phyloP scores from a whole-genome alignment of 768 basidiomycete genomes.

The Xerocomellus intermedius region DNA sequence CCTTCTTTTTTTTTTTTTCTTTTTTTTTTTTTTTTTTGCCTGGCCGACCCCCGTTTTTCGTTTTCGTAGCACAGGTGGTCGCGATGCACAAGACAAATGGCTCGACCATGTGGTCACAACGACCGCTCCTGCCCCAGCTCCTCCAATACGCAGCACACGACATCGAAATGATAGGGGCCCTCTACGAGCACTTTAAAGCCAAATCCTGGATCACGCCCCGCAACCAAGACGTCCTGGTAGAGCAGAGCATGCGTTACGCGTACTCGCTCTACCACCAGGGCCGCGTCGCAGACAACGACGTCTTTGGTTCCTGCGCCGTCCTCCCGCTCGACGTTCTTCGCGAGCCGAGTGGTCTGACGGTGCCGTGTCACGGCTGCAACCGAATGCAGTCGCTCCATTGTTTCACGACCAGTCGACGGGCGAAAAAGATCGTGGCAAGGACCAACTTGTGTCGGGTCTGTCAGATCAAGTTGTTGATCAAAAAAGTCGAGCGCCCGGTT shows the following conservation, averaged over 20 bases:
- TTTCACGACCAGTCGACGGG: slow-evolving; percentile 18
- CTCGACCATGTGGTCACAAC: slow-evolving; percentile 32
- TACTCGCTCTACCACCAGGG: slow-evolving; percentile 29
- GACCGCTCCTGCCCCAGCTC: slow-evolving; percentile 38
- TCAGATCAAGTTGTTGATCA: slow-evolving; percentile 32
- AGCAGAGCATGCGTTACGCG: slow-evolving; percentile 31
- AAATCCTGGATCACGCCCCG: slow-evolving; percentile 21
- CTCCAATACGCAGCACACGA: slow-evolving; percentile 44
- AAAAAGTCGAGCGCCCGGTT: slow-evolving; percentile 18
- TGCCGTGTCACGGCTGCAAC: slow-evolving; percentile 26
- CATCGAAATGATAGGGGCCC: slow-evolving; percentile 37
- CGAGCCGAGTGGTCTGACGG: slow-evolving; percentile 25
- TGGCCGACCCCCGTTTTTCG: neutral
- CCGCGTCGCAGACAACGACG: slow-evolving; percentile 23
- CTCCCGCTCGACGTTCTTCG: slow-evolving; percentile 28
- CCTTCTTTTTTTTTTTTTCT: too few relatives aligned
- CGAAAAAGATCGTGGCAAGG: slow-evolving; percentile 20
- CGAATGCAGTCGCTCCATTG: slow-evolving; percentile 30
- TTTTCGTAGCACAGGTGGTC: slow-evolving; percentile 32
- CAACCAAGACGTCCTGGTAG: slow-evolving; percentile 15
- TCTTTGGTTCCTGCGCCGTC: slow-evolving; percentile 22
- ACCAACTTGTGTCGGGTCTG: slow-evolving; percentile 28
- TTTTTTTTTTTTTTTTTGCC: too few relatives aligned
- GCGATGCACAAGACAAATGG: slow-evolving; percentile 36
- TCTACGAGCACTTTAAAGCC: slow-evolving; percentile 35